phyloP scores from a whole-genome alignment of 2,329 filamentous ascomycete species.

The Exserohilum rostratum region DNA sequence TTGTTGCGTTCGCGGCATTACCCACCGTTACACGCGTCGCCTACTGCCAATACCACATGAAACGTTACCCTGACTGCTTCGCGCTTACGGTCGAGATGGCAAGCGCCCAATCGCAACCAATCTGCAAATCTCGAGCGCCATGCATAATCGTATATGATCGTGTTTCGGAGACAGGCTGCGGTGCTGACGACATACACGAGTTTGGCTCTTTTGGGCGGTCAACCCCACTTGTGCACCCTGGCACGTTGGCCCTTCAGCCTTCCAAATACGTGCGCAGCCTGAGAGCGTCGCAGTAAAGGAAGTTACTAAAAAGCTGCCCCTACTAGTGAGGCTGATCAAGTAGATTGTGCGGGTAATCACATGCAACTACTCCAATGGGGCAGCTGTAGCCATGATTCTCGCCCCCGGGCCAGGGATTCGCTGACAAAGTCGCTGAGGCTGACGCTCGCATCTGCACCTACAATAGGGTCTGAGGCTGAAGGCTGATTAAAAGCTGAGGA shows the following conservation, averaged over 20 bases:
- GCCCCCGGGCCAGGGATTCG: not conserved
- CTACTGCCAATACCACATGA: no score
- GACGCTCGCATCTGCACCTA: not conserved
- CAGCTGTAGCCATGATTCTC: not conserved
- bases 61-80: no score
- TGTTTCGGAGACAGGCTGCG: not conserved
- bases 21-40: no score
- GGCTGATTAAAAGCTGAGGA: conserved; percentile 4
- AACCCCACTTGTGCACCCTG: no score
- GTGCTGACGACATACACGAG: not conserved
- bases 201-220: no score
- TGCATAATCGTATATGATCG: not conserved
- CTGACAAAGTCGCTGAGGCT: conserved; percentile 1
- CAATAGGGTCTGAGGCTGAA: conserved; percentile 7
- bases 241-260: no score
- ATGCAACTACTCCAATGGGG: not conserved
- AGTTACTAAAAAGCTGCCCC: not conserved
- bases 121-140: not conserved
- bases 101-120: no score
- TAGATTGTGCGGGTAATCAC: not conserved
- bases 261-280: not conserved
- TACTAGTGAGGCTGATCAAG: not conserved
- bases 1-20: no score
- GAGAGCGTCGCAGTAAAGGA: not conserved
- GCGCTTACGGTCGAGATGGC: no score